Percentiles rank a stretch among this genome's conserved stretches.
Conservation (phyloP, 768 basidiomycete species). For the Astraeus odoratus region DNA sequence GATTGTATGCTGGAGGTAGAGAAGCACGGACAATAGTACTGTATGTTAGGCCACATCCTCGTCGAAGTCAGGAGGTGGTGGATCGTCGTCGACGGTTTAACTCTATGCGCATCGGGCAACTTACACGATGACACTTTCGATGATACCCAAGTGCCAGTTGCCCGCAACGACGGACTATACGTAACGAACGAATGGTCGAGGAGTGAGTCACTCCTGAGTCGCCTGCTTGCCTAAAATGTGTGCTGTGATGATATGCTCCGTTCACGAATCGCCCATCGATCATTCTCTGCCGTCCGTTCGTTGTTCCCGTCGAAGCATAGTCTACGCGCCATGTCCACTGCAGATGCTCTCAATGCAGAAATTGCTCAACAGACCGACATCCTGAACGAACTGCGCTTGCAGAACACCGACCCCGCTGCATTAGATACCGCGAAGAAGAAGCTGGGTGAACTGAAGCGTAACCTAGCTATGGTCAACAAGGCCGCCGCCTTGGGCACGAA, state of each 20-base stretch:
- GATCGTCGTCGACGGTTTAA: too few species aligned
- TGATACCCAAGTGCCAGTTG: too few species aligned
- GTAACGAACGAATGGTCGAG: too few species aligned
- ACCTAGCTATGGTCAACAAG: conserved; percentile 37
- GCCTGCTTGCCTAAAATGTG: too few species aligned
- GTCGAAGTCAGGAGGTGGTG: background rate
- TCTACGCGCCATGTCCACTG: conserved; percentile 32
- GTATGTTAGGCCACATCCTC: conserved; percentile 37
- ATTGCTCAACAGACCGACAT: conserved; percentile 48
- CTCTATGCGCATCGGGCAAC: too few species aligned
- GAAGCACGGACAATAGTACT: conserved; percentile 74
- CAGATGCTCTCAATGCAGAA: conserved; percentile 43
- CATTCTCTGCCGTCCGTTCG: conserved; percentile 9
- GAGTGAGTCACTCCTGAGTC: too few species aligned
- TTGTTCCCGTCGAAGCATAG: conserved; percentile 9
- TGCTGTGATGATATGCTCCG: too few species aligned
- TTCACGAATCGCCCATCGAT: conserved; percentile 30
- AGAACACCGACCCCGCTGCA: conserved; percentile 41
- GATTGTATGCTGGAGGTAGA: conserved; percentile 34
- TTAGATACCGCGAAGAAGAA: conserved; percentile 63
- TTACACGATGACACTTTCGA: too few species aligned
- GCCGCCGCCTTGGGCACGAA: conserved; percentile 18
- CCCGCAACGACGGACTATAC: too few species aligned
- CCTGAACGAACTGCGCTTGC: conserved; percentile 56
- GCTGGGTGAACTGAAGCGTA: conserved; percentile 62